Percentiles rank a stretch among this genome's conserved stretches.
Evolutionary conservation across 164 flowering plant genomes (phyloP).

Genomic region (Nymphaea thermarum): DNA sequence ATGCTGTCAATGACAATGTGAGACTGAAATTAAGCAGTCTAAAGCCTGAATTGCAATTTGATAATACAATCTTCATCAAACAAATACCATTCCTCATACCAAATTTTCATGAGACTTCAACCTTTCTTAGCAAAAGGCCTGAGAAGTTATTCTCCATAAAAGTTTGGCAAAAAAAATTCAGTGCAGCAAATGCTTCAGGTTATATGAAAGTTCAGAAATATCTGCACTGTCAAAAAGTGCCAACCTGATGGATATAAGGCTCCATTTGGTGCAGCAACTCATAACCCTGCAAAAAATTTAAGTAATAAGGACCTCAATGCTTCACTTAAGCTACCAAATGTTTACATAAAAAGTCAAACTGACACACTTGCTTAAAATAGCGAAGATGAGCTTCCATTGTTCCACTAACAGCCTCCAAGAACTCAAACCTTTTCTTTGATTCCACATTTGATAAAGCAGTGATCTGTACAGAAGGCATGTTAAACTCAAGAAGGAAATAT

Average conservation of each 20-base stretch:
- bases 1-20: no score
- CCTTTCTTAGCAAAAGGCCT: no score
- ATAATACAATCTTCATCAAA: no score
- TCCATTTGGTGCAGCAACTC: conserved; percentile 98
- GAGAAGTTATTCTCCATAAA: no score
- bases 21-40: no score
- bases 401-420: conserved; percentile 93
- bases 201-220: no score
- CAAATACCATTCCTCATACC: no score
- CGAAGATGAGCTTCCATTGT: conserved; percentile 98
- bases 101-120: no score
- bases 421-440: conserved; percentile 92
- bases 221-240: no score
- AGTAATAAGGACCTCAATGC: neutral
- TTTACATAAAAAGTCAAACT: neutral
- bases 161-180: no score
- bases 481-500: neutral
- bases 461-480: conserved; percentile 29
- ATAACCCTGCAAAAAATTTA: conserved; percentile 52
- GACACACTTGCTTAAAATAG: conserved; percentile 77
- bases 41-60: no score
- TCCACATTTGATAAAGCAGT: conserved; percentile 84
- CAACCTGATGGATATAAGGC: conserved; percentile 92
- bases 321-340: neutral
- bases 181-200: no score